Evolutionary conservation across 2,329 filamentous ascomycete genomes (phyloP).

Genomic region (Fusarium hainanense): DNA sequence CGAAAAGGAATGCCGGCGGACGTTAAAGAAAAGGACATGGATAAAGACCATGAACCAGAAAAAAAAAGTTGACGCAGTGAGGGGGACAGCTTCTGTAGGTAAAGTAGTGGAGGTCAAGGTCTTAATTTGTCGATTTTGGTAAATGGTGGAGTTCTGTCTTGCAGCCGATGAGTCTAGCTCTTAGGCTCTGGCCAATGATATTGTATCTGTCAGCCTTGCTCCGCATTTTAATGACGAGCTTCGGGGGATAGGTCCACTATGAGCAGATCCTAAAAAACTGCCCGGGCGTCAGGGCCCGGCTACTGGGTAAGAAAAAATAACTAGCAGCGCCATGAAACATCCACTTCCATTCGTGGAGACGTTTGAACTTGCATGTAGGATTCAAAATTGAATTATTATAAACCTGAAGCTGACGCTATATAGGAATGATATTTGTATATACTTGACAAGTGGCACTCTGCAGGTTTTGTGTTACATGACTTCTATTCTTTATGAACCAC

Average conservation of each 20-base stretch:
- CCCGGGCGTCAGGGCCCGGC: neutral
- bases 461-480: neutral
- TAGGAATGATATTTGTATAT: neutral
- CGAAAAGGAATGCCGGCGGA: constrained; percentile 22
- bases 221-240: constrained; percentile 3
- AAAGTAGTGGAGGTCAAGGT: neutral
- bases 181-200: neutral
- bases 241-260: neutral
- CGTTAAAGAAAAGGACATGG: neutral
- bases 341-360: neutral
- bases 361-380: neutral
- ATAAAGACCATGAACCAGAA: neutral
- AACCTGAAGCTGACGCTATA: neutral
- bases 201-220: neutral
- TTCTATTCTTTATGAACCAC: neutral
- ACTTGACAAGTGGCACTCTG: too few species aligned
- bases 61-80: constrained; percentile 4
- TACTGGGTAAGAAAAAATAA: neutral
- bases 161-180: neutral
- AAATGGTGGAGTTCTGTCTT: neutral
- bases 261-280: neutral
- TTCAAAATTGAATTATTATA: neutral
- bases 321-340: neutral
- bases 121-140: neutral
- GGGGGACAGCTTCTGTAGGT: neutral